A percentile compares a stretch with the other conserved stretches of the same genome.
phyloP scores from a whole-genome alignment of 179 eudicot genomes.

The Actinidia polygama region DNA sequence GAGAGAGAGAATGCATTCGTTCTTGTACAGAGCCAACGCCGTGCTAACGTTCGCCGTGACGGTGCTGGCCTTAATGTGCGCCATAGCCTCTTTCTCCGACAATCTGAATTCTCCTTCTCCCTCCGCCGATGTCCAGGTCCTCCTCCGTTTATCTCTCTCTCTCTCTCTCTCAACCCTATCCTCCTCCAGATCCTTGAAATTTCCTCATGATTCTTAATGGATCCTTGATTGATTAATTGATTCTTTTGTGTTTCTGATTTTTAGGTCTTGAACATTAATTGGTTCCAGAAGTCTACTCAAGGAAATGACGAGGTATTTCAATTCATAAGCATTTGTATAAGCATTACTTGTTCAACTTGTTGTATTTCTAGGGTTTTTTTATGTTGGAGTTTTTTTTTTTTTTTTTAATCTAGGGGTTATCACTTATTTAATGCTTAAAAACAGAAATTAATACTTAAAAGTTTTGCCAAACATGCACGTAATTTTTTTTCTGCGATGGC shows the following conservation, averaged over 20 bases:
- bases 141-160: not conserved
- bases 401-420: too few species aligned
- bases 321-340: too few species aligned
- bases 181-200: not conserved
- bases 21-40: slow-evolving; percentile 87
- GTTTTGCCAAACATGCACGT: too few species aligned
- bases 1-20: slow-evolving; percentile 65
- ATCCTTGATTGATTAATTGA: not conserved
- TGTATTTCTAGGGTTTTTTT: too few species aligned
- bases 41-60: slow-evolving; percentile 78
- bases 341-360: too few species aligned
- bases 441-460: too few species aligned
- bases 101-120: slow-evolving; percentile 74
- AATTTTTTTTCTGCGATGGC: too few species aligned
- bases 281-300: slow-evolving; percentile 71
- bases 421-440: too few species aligned
- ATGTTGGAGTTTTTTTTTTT: too few species aligned
- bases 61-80: slow-evolving; percentile 81
- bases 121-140: slow-evolving; percentile 64
- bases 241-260: slow-evolving; percentile 16
- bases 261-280: slow-evolving; percentile 72
- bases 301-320: slow-evolving; percentile 87
- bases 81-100: slow-evolving; percentile 84
- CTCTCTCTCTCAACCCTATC: not conserved
- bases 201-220: not conserved